These are phyloP conservation scores for Xylaria acuta DNA, from an alignment of 495 filamentous ascomycete genomes.

Conservation along the genomic window DNA sequence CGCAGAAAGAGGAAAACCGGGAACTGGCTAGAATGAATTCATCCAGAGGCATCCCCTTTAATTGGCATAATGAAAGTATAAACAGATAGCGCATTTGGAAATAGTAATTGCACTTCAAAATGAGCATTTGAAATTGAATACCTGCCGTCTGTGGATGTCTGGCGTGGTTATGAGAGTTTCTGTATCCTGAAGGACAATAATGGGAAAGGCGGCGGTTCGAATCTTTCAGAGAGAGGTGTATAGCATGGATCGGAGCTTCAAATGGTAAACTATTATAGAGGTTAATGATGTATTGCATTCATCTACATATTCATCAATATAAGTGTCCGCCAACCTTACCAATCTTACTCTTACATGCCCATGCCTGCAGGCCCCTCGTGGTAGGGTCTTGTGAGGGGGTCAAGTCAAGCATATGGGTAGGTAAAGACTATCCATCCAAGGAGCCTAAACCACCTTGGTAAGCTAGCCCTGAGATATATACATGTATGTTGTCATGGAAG, in stretches of 20 bases:
- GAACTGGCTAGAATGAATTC: slow-evolving; percentile 1
- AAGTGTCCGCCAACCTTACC: background rate
- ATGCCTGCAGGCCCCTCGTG: no score
- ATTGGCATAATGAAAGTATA: background rate
- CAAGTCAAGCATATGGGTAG: no score
- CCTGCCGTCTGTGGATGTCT: background rate
- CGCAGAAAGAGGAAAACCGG: background rate
- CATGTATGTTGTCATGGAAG: background rate
- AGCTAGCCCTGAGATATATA: no score
- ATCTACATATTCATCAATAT: background rate
- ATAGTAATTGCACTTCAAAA: background rate
- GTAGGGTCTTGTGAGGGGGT: no score
- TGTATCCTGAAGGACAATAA: background rate
- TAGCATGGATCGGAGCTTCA: background rate
- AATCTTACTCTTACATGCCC: no score
- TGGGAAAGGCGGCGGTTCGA: background rate
- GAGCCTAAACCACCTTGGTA: background rate
- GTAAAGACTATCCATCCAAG: no score
- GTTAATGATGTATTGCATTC: background rate
- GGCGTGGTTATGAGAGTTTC: no score
- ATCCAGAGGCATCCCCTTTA: background rate
- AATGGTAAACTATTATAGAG: background rate
- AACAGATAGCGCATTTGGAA: background rate
- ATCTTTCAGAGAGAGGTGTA: background rate
- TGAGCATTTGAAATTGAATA: background rate